Conservation (phyloP, 2,329 filamentous ascomycete genomes). For the Colletotrichum scovillei region DNA sequence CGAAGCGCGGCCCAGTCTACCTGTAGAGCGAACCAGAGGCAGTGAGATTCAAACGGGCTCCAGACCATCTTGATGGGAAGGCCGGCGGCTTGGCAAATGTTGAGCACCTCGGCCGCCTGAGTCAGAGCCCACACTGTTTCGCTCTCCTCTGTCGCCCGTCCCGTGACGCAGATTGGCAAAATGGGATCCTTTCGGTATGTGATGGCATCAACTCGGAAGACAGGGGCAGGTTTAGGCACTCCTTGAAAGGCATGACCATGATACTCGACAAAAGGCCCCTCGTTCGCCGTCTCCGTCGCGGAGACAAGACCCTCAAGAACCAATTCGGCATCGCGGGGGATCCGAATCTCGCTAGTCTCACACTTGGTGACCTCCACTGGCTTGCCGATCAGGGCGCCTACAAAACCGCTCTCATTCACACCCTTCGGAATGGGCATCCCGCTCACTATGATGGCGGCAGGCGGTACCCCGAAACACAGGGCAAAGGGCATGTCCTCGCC, state of each 20-base stretch:
- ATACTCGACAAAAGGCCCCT: conserved; percentile 62
- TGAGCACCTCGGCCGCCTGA: conserved; percentile 53
- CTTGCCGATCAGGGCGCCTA: conserved; percentile 57
- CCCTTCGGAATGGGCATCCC: conserved; percentile 62
- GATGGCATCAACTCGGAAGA: conserved; percentile 57
- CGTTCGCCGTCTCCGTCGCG: conserved; percentile 51
- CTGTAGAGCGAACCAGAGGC: conserved; percentile 62
- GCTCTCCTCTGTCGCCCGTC: conserved; percentile 57
- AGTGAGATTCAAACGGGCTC: conserved; percentile 57
- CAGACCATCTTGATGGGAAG: conserved; percentile 58
- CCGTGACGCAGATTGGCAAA: conserved; percentile 59
- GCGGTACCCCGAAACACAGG: conserved; percentile 59
- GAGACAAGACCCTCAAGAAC: conserved; percentile 62
- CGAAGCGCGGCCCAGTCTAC: conserved; percentile 68
- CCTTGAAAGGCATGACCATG: conserved; percentile 36
- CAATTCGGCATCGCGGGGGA: conserved; percentile 62
- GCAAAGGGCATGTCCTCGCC: conserved; percentile 60
- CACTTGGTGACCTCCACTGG: conserved; percentile 62
- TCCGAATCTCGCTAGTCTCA: conserved; percentile 58
- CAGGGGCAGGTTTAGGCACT: conserved; percentile 41
- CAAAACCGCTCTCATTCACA: conserved; percentile 58
- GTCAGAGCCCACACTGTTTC: neutral
- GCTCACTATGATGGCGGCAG: conserved; percentile 59
- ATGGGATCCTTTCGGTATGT: conserved; percentile 60
- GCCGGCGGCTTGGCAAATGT: conserved; percentile 46